Evolutionary conservation across 352 stramenopile species (phyloP).

Genomic region (Hyaloperonospora brassicae): DNA sequence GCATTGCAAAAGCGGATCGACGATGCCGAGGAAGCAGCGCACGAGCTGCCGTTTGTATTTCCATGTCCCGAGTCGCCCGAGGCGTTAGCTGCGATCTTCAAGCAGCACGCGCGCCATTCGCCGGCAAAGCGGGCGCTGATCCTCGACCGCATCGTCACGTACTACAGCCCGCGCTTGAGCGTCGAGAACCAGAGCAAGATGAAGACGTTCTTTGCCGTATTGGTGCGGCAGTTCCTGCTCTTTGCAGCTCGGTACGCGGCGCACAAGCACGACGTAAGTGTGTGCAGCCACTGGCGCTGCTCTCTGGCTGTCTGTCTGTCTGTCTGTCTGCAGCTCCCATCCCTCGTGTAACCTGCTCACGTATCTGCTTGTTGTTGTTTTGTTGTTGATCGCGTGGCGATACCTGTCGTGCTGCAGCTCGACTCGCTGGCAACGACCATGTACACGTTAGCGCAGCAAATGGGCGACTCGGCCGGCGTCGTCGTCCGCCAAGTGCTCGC

Average conservation of each 20-base stretch:
- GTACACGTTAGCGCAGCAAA: conserved; percentile 87
- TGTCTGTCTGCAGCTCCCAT: too few species aligned
- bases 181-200: conserved; percentile 92
- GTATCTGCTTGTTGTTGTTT: conserved; percentile 8
- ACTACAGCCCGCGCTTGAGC: conserved; percentile 91
- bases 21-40: conserved; percentile 43
- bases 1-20: conserved; percentile 35
- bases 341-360: neutral
- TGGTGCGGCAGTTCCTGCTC: conserved; percentile 90
- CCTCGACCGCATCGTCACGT: conserved; percentile 88
- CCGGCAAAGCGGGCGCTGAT: conserved; percentile 72
- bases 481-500: conserved; percentile 86
- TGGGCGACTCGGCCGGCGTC: conserved; percentile 80
- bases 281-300: neutral
- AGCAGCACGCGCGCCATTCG: conserved; percentile 76
- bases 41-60: conserved; percentile 93
- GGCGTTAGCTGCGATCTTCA: conserved; percentile 86
- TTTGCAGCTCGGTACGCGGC: conserved; percentile 73
- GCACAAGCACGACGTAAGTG: conserved; percentile 56
- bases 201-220: conserved; percentile 94
- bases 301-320: too few species aligned
- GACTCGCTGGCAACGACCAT: conserved; percentile 78
- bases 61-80: conserved; percentile 88
- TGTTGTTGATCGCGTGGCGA: too few species aligned
- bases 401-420: conserved; percentile 52